Conservation (phyloP, 352 stramenopile genomes). For the Globisporangium cederbergense region DNA sequence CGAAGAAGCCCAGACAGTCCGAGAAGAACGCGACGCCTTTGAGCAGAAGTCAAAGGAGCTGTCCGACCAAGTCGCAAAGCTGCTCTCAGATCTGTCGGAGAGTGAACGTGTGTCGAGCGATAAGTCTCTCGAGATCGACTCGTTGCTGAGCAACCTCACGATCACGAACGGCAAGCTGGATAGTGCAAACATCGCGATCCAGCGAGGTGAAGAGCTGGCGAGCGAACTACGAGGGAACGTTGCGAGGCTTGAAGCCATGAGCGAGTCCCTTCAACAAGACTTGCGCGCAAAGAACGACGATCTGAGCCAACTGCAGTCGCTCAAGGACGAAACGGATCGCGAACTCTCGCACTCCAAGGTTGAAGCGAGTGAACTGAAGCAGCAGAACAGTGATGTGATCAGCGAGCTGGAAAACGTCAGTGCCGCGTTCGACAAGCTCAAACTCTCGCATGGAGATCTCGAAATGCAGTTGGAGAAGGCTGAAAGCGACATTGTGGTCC, state of each 20-base stretch:
- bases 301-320: background rate
- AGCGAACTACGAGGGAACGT: background rate
- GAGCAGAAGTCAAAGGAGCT: conserved; percentile 5
- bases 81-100: background rate
- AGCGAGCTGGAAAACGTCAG: conserved; percentile 16
- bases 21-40: conserved; percentile 1
- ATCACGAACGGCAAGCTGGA: conserved; percentile 17
- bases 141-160: conserved; percentile 5
- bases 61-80: background rate
- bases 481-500: background rate
- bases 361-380: conserved; percentile 17
- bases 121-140: conserved; percentile 7
- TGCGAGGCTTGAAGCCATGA: background rate
- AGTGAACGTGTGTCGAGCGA: conserved; percentile 3
- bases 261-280: conserved; percentile 3
- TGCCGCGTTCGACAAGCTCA: conserved; percentile 3
- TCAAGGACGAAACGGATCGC: conserved; percentile 3
- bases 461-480: background rate
- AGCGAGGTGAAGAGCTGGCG: background rate
- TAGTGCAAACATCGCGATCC: conserved; percentile 1
- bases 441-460: conserved; percentile 5
- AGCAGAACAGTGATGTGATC: conserved; percentile 21
- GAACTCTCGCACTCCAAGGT: conserved; percentile 19
- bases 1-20: background rate
- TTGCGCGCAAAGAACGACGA: conserved; percentile 1